phyloP scores from a whole-genome alignment of 2,329 filamentous ascomycete genomes.

The Apiospora koreana region DNA sequence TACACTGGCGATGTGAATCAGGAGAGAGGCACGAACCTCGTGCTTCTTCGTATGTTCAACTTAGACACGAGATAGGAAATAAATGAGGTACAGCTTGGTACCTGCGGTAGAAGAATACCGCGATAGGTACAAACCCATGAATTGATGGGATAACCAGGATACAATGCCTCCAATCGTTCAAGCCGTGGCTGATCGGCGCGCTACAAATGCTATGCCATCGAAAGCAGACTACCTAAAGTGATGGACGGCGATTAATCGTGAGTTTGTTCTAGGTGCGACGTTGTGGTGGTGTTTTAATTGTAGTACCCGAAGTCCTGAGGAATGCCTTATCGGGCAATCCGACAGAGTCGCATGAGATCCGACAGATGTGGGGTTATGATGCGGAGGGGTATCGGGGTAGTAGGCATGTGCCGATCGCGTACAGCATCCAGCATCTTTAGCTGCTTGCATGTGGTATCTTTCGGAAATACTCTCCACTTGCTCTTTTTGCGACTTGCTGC shows the following conservation, averaged over 20 bases:
- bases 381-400: neutral
- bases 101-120: neutral
- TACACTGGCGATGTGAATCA: neutral
- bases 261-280: too few species aligned
- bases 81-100: neutral
- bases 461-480: neutral
- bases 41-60: neutral
- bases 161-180: too few species aligned
- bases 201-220: too few species aligned
- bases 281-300: too few species aligned
- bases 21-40: neutral
- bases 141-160: too few species aligned
- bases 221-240: too few species aligned
- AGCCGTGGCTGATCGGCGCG: too few species aligned
- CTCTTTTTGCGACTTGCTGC: too few species aligned
- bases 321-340: neutral
- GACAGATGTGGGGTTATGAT: neutral
- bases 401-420: neutral
- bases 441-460: neutral
- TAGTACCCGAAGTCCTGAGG: neutral
- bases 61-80: neutral
- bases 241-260: too few species aligned
- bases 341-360: neutral
- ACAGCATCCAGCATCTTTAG: neutral
- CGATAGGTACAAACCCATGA: too few species aligned